phyloP scores from a whole-genome alignment of 495 filamentous ascomycete genomes.

The Haplographium delicatum region DNA sequence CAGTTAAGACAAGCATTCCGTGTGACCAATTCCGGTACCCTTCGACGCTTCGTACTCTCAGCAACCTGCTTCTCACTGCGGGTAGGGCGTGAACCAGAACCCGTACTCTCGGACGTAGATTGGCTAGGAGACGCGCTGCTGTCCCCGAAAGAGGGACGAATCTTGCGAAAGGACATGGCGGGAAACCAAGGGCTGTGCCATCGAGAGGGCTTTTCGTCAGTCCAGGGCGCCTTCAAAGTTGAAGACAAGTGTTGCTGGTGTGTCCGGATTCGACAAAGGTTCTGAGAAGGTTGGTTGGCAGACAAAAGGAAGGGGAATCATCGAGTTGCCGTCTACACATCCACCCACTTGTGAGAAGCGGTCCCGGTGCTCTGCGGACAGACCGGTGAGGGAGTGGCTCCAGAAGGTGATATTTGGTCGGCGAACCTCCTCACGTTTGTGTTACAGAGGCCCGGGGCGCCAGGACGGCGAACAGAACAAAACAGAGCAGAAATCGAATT shows the following conservation, averaged over 20 bases:
- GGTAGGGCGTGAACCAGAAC: constrained; percentile 17
- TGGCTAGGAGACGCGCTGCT: constrained; percentile 22
- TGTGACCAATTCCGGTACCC: constrained; percentile 25
- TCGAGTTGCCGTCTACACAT: no score
- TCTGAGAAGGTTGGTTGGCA: no score
- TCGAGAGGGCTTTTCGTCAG: not conserved
- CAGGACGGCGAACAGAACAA: no score
- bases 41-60: constrained; percentile 19
- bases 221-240: not conserved
- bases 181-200: not conserved
- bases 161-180: constrained; percentile 23
- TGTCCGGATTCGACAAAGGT: no score
- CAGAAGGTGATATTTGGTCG: no score
- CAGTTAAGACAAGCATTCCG: constrained; percentile 25
- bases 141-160: constrained; percentile 20
- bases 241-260: not conserved
- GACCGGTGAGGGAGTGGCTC: no score
- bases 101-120: constrained; percentile 24
- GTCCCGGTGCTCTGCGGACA: no score
- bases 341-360: no score
- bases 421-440: no score
- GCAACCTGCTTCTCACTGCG: constrained; percentile 16
- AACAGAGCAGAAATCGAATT: no score
- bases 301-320: no score
- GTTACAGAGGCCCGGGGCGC: no score